Evolutionary conservation across 2,329 filamentous ascomycete genomes (phyloP).

Genomic region (Neurospora crassa): DNA sequence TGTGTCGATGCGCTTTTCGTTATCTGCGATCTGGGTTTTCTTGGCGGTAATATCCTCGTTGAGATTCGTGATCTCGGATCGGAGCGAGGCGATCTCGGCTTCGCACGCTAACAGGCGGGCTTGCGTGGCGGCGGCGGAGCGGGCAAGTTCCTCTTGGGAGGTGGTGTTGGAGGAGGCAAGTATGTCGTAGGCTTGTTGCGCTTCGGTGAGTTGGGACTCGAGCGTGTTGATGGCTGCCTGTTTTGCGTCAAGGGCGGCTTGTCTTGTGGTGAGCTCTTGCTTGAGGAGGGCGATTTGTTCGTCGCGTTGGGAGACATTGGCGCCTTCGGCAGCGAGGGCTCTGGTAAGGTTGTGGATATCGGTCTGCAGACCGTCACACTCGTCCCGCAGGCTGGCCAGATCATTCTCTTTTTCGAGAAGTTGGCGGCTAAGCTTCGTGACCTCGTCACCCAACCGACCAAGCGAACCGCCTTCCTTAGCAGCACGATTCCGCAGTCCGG

Average conservation of each 20-base stretch:
- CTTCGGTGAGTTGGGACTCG: neutral
- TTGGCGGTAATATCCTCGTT: neutral
- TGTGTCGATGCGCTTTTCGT: neutral
- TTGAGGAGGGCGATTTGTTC: neutral
- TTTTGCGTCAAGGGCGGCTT: neutral
- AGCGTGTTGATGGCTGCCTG: neutral
- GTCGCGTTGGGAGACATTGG: neutral
- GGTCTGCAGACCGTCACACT: neutral
- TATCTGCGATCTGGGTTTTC: neutral
- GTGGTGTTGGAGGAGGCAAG: neutral
- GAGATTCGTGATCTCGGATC: neutral
- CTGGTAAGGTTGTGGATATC: neutral
- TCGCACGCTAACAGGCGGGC: neutral
- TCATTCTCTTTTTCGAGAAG: neutral
- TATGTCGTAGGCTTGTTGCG: neutral
- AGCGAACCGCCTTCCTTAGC: neutral
- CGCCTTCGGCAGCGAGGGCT: neutral
- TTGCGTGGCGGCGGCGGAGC: neutral
- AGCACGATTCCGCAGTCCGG: neutral
- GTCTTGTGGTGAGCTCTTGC: neutral
- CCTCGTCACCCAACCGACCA: neutral
- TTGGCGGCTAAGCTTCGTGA: neutral
- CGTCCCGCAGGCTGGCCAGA: neutral
- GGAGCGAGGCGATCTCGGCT: neutral
- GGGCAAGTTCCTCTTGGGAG: neutral